Base-by-base conservation (phyloP, 345 rosid species). In the Ceriops zippeliana region DNA sequence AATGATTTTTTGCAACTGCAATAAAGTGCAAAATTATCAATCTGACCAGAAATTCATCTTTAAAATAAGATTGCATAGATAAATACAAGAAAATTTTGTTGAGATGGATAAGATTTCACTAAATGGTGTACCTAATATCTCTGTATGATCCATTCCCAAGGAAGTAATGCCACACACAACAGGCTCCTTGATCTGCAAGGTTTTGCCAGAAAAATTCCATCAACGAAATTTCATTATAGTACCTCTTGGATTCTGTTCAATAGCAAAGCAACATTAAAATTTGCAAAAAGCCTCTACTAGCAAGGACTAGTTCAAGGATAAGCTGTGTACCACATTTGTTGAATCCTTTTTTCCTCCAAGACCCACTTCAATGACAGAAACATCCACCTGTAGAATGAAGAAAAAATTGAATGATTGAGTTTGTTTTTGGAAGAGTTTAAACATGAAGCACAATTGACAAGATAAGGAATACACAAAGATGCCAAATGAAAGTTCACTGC, bases 101-200 rank as follows among this genome's bases (percentile, higher is more conserved):
- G 66, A 53, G 20, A 60, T 47, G 46, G 46, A 67, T 46, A 34
- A 30, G 31, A 63, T 34, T 58, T 47, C 51, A 62, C 51, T 64
- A 71, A 61, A 56, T 32, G 34, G 61, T 76, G 26, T 71, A 89
- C 98, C 98, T 73, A 92, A 75, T 68, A 72, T 24, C 62, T 86
- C 96, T 79, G 78, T 84, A 68, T 92, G 98, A 80, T 92, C 98
- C 90, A 89, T 85, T 69, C 98, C 98, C 71, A 92, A 82, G 66
- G 96, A 86, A 75, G 95, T 66, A 70, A 92, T 68, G 72, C 98
- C 98, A 70, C 98, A 90, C 63, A 92, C 98, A 75, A 87, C 77
- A 35, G 98, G 98, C 52, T 86, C 79, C 73, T 82, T 84, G 72
- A 92, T 85, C 98, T 90, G 92, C 79, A 83, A 7, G 69, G 62